Base-by-base conservation (phyloP, 331 rosid species). In the Telfairia occidentalis region DNA sequence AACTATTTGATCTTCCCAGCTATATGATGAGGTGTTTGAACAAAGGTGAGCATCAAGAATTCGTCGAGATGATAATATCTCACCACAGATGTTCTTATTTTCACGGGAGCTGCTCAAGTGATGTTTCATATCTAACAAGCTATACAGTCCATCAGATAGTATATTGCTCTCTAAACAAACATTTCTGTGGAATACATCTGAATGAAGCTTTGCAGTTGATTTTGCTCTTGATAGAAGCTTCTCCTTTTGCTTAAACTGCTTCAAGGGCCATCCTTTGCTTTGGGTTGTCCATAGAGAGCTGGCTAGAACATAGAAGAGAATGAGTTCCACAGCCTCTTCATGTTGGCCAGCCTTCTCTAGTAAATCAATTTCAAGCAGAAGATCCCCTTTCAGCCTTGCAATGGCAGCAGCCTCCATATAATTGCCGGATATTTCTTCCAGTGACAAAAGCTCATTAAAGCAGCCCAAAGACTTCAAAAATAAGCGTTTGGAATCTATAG, bases 241-340 rank as follows among this genome's bases (percentile, higher is more conserved):
- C 72, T 76, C 70, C 73, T 52, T 60, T 30, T 12, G 61, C 43
- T 76, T 32, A 60, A 76, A 76, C 21, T 43, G 61, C 60, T 76
- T 76, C 73, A 76, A 45, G 48, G 79, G 79, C 79, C 79, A 76
- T 4, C 79, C 79, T 76, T 76, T 76, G 52, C 49, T 48, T 45
- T 16, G 55, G 35, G 63, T 6, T 45, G 58, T 24, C 79, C 79
- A 76, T 5, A 76, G 73, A 76, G 79, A 76, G 35, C 26, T 61
- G 50, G 79, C 49, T 35, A 76, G 70, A 19, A 76, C 63, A 32
- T 60, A 63, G 42, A 76, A 43, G 9, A 76, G 79, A 59, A 76
- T 46, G 32, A 59, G 71, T 65, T 76, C 34, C 37, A 50, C 79
- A 60, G 63, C 79, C 61, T 76, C 79, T 61, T 61, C 35, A 26